These are phyloP conservation scores for Hanseniaspora uvarum DNA, from an alignment of 1,139 yeast genomes.

Conservation along the genomic window DNA sequence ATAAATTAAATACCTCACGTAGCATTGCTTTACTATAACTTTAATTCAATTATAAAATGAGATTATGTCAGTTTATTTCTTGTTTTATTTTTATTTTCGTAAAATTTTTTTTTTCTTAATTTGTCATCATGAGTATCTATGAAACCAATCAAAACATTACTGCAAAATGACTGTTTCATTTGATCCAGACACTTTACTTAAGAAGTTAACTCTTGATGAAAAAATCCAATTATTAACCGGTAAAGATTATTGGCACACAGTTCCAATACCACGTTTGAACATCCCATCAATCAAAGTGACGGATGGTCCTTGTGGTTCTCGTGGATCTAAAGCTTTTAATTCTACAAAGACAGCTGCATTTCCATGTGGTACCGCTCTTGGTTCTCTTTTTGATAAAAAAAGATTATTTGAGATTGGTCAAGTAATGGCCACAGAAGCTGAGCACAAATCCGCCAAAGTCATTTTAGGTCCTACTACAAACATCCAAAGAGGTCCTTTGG, in stretches of 20 bases:
- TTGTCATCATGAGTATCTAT: background rate
- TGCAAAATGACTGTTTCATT: slow-evolving; percentile 21
- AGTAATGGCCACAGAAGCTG: slow-evolving; percentile 44
- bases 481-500: slow-evolving; percentile 49
- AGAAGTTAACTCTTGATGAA: slow-evolving; percentile 39
- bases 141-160: too few species aligned
- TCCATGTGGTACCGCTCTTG: slow-evolving; percentile 43
- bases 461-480: slow-evolving; percentile 49
- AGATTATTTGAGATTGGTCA: slow-evolving; percentile 38
- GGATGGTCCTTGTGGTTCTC: slow-evolving; percentile 48
- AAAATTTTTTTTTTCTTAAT: background rate
- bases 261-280: slow-evolving; percentile 38
- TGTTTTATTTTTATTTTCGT: too few species aligned
- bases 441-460: slow-evolving; percentile 45
- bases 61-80: too few species aligned
- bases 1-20: too few species aligned
- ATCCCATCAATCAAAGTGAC: slow-evolving; percentile 35
- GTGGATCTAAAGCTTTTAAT: slow-evolving; percentile 43
- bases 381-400: slow-evolving; percentile 37
- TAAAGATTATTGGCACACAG: slow-evolving; percentile 48
- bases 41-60: too few species aligned
- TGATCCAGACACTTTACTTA: slow-evolving; percentile 39
- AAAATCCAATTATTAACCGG: slow-evolving; percentile 44
- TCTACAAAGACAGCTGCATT: slow-evolving; percentile 42
- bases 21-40: too few species aligned